Conservation (phyloP, 257 asterid species). For the Phtheirospermum japonicum region DNA sequence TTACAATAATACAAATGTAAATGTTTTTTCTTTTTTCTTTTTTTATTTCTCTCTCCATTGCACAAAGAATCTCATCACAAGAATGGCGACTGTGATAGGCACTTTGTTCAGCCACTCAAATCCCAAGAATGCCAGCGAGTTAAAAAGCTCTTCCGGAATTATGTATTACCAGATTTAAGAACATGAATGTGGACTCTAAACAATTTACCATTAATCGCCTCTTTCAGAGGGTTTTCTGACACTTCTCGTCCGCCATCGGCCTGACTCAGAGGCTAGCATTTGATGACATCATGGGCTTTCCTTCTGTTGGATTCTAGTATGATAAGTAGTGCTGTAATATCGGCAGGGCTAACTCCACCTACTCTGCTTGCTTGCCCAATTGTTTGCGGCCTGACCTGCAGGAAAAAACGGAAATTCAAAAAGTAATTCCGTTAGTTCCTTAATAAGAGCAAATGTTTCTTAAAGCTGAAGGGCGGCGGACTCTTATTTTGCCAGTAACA, state of each 20-base stretch:
- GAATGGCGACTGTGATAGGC: no score
- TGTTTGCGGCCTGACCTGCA: slow-evolving; percentile 97
- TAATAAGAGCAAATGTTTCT: background rate
- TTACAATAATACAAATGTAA: no score
- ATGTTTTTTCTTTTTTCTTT: no score
- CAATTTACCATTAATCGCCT: slow-evolving; percentile 22
- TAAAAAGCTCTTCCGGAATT: background rate
- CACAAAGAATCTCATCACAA: no score
- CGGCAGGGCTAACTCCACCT: slow-evolving; percentile 98
- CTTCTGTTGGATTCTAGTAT: slow-evolving; percentile 85
- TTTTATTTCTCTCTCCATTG: no score
- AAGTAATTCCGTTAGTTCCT: background rate
- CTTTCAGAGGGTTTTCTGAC: slow-evolving; percentile 28
- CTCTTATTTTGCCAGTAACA: background rate
- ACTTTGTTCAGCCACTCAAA: no score
- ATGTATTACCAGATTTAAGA: background rate
- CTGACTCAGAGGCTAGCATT: slow-evolving; percentile 27
- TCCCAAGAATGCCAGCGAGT: no score
- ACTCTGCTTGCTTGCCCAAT: slow-evolving; percentile 98
- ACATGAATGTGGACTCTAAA: no score
- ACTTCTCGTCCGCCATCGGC: slow-evolving; percentile 34
- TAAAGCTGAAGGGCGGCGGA: no score
- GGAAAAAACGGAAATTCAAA: background rate
- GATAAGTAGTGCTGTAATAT: slow-evolving; percentile 90
- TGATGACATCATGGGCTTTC: slow-evolving; percentile 53